Evolutionary conservation across 176 grass and related monocot genomes (phyloP), one percentile per base, ranked within the genome.

Genomic region (Tuctoria greenei): DNA sequence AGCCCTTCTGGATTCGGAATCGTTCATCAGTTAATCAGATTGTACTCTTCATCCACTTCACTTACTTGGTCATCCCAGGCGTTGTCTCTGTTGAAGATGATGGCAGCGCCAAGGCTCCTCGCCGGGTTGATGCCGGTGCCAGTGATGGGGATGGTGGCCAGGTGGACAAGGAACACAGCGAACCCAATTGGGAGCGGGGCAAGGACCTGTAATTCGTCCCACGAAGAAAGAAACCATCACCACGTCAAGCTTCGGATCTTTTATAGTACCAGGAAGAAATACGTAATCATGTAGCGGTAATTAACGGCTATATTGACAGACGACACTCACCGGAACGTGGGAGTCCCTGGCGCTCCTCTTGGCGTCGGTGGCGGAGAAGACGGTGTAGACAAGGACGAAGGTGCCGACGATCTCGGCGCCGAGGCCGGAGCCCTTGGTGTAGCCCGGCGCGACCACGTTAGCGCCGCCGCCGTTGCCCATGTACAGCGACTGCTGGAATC

Each of bases 91-190:
- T 97, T 90, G 90, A 84, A 97, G 83, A 97, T 91, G 73, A 93
- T 40, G 85, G 90, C 88, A 55, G 93, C 88, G 68, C 88, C 90
- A 45, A 97, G 90, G 81, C 93, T 97, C 76, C 93, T 77, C 1
- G 93, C 93, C 12, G 93, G 93, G 86, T 97, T 97, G 90, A 97
- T 97, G 69, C 93, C 93, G 26, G 93, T 97, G 73, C 93, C 93
- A 41, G 93, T 97, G 88, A 97, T 97, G 77, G 93, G 93, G 73
- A 97, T 97, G 71, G 93, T 97, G 59, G 93, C 93, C 81, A 97
- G 75, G 77, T 97, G 93, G 35, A 97, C 93, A 45, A 97, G 76
- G 86, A 97, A 97, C 74, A 97, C 93, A 0, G 93, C 93, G 35
- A 97, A 97, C 4, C 93, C 93, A 54, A 97, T 97, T 23, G 93